Conservation (phyloP, 1,284 basidiomycete genomes). For the Cutaneotrichosporon sp. region DNA sequence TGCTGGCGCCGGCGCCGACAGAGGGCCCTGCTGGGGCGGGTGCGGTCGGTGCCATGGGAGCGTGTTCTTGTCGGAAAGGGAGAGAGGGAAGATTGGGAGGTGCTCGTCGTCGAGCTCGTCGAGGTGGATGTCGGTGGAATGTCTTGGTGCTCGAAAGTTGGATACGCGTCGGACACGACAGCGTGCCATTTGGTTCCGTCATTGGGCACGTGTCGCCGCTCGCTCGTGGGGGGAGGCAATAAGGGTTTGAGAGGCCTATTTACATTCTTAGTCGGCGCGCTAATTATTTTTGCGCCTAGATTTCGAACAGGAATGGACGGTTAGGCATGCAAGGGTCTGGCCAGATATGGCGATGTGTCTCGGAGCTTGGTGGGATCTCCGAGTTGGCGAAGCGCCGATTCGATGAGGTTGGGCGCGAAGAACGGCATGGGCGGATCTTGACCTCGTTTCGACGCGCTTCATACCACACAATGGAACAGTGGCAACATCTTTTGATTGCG, state of each 20-base stretch:
- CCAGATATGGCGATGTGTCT: no score
- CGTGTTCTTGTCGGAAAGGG: conserved; percentile 29
- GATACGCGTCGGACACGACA: background rate
- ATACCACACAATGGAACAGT: no score
- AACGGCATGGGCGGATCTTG: no score
- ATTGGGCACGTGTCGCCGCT: background rate
- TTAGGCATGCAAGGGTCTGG: no score
- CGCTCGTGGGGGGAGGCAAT: background rate
- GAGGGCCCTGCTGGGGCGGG: conserved; percentile 17
- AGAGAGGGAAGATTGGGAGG: background rate
- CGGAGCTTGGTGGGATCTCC: no score
- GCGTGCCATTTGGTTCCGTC: background rate
- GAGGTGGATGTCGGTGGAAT: conserved; percentile 10
- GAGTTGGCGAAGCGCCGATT: no score
- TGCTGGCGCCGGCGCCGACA: conserved; percentile 29
- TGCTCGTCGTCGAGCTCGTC: conserved; percentile 1
- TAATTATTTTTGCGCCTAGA: no score
- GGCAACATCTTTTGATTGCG: no score
- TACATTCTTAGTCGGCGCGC: no score
- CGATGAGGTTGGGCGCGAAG: no score
- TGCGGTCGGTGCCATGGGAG: conserved; percentile 23
- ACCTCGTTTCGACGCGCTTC: no score
- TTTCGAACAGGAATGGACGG: no score
- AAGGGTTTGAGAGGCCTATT: background rate
- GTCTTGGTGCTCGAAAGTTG: conserved; percentile 25